Evolutionary conservation across 2,329 filamentous ascomycete genomes (phyloP).

Genomic region (Nigrograna mackinnonii): DNA sequence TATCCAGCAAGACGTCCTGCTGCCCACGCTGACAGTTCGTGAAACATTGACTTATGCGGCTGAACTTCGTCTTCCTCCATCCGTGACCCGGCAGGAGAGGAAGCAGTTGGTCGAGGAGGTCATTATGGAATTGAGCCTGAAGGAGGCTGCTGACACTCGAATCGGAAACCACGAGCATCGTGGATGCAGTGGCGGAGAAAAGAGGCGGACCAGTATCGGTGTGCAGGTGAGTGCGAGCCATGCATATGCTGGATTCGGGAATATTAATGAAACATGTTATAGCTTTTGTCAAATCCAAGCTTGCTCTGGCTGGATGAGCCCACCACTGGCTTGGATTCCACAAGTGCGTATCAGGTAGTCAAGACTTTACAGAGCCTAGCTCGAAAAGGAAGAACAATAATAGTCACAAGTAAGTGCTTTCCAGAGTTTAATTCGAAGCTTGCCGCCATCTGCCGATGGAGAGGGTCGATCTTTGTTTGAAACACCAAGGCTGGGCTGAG

Average conservation of each 20-base stretch:
- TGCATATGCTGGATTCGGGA: background rate
- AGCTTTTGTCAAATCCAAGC: constrained; percentile 74
- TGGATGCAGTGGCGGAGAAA: constrained; percentile 79
- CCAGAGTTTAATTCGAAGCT: background rate
- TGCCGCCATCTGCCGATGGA: background rate
- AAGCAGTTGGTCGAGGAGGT: constrained; percentile 72
- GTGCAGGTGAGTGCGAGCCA: constrained; percentile 65
- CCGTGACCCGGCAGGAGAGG: constrained; percentile 63
- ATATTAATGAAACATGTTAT: constrained; percentile 4
- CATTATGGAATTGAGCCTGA: constrained; percentile 74
- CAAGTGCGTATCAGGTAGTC: constrained; percentile 74
- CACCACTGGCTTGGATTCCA: constrained; percentile 77
- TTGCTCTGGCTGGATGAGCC: constrained; percentile 79
- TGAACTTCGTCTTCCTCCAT: constrained; percentile 68
- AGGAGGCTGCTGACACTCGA: constrained; percentile 75
- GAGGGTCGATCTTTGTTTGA: background rate
- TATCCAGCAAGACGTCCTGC: constrained; percentile 75
- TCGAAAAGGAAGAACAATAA: constrained; percentile 69
- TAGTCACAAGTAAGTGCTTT: constrained; percentile 59
- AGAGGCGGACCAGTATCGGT: constrained; percentile 74
- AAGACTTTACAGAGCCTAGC: constrained; percentile 71
- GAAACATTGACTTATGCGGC: constrained; percentile 77
- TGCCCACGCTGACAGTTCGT: constrained; percentile 74
- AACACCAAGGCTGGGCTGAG: constrained; percentile 2
- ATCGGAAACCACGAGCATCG: constrained; percentile 73